Percentiles rank a stretch among this genome's conserved stretches.
phyloP scores from a whole-genome alignment of 1,284 basidiomycete species.

The Cutaneotrichosporon spelunceum region DNA sequence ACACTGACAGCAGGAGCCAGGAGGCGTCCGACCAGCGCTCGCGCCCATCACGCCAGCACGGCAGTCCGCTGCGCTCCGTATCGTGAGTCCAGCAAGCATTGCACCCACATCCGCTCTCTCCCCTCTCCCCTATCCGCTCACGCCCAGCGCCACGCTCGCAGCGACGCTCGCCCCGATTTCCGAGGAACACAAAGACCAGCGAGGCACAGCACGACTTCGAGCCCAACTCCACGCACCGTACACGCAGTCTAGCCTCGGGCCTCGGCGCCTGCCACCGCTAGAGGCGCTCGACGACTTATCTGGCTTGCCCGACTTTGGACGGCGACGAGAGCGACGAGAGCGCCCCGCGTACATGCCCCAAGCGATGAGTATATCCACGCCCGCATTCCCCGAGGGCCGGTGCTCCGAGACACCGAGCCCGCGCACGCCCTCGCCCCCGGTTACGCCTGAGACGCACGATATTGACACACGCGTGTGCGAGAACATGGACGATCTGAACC shows the following conservation, averaged over 20 bases:
- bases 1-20: neutral
- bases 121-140: no score
- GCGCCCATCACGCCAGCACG: constrained; percentile 1
- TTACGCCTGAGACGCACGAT: constrained; percentile 6
- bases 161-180: constrained; percentile 5
- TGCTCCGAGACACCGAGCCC: constrained; percentile 7
- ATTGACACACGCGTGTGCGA: constrained; percentile 7
- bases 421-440: constrained; percentile 1
- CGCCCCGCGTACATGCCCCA: neutral
- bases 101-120: no score
- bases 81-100: no score
- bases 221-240: constrained; percentile 4
- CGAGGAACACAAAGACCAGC: constrained; percentile 2
- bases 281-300: neutral
- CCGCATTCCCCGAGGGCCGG: neutral
- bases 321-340: neutral
- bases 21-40: neutral
- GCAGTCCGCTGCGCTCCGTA: neutral
- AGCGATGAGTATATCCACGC: neutral
- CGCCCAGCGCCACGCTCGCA: no score
- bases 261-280: neutral
- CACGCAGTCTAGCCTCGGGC: constrained; percentile 1
- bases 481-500: constrained; percentile 9
- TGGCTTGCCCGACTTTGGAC: neutral
- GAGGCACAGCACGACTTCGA: neutral